Base-by-base conservation (phyloP, 208 protist species). In the Polymyxa betae region DNA sequence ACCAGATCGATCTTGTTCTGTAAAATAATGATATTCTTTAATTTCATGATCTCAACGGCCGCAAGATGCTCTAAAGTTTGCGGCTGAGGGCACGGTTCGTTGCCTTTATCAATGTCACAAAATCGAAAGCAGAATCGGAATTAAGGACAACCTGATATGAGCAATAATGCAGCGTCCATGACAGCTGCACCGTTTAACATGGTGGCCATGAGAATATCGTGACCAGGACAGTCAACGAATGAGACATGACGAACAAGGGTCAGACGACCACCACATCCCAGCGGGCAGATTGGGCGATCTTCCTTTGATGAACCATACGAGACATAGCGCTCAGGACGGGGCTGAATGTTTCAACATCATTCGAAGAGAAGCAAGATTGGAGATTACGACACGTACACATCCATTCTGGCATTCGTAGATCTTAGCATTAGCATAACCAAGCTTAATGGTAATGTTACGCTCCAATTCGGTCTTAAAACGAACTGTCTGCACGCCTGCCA, bases 1-100 rank as follows among this genome's bases (percentile, higher is more conserved):
- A 99, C 96, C 0, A 99, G 95, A 95, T 99, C 99, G 92, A 99
- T 99, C 94, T 99, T 99, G 94, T 99, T 99, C 95, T 99, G 99
- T n/a, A 99, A 91, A 46, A 99, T 98, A 52, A 99, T 96, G 45
- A 99, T 96, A 93, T 99, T 93, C 64, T 95, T 94, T 20, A 99
- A 93, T 92, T 98, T 98, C 98, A 99, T 99, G 93, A 99, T 99
- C 93, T 99, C 98, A 77, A 99, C 98, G 49, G 99, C 98, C 88
- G 98, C 98, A 32, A 99, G 95, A 92, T 99, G 98, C 95, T 99
- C 98, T 12, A 87, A 93, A 41, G 94, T 97, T 94, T 96, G 93
- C 90, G 93, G 93, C 94, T 99, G 98, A 89, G 98, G 98, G 94
- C 98, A 99, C n/a, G 94, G 90, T 93, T 99, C 98, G 93, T 99